Evolutionary conservation across 306 rosid species (phyloP).

Genomic region (Aeschynomene evenia): DNA sequence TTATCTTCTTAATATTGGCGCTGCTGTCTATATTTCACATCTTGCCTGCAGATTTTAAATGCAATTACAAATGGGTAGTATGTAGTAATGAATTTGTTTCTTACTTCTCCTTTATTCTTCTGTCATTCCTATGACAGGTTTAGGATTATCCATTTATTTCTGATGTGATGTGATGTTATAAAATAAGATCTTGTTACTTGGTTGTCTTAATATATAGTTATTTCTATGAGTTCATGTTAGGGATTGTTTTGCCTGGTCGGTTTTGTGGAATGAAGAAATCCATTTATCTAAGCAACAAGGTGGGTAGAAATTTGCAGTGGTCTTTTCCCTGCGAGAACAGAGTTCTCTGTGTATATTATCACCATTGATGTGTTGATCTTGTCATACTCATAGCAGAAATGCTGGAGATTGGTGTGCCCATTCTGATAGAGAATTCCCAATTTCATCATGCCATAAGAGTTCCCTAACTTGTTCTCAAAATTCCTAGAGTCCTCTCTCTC

Average conservation of each 20-base stretch:
- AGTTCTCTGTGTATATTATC: conserved; percentile 7
- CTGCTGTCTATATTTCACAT: background rate
- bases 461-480: background rate
- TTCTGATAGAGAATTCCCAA: background rate
- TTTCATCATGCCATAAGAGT: background rate
- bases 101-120: background rate
- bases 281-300: background rate
- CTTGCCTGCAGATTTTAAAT: background rate
- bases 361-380: background rate
- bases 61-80: background rate
- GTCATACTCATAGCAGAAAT: background rate
- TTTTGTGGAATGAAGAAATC: background rate
- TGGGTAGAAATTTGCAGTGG: background rate
- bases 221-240: background rate
- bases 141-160: background rate
- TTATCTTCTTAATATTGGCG: no score
- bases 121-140: background rate
- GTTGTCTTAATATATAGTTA: background rate
- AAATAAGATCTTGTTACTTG: background rate
- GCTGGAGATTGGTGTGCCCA: background rate
- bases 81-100: background rate
- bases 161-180: background rate
- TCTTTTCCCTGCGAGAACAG: background rate
- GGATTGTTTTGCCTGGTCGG: conserved; percentile 24
- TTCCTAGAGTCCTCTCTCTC: background rate